Evolutionary conservation across 768 basidiomycete genomes (phyloP).

Genomic region (Suillus bovinus): DNA sequence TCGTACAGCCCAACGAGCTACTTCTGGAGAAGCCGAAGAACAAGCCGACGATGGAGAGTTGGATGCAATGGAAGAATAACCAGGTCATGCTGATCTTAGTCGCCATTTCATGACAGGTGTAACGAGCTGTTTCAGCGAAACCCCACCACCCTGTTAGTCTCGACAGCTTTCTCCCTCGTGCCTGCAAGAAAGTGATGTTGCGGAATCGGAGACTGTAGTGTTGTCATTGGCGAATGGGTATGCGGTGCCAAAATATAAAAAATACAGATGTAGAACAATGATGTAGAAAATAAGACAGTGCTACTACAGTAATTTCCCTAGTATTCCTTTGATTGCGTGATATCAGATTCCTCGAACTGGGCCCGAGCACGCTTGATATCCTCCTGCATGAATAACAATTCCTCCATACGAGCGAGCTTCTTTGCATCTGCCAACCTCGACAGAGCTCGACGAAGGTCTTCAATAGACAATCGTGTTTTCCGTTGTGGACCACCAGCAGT

Average conservation of each 20-base stretch:
- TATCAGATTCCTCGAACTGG: conserved; percentile 66
- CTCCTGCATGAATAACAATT: conserved; percentile 90
- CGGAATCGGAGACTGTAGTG: background rate
- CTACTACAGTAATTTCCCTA: conserved; percentile 21
- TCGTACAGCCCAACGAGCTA: conserved; percentile 37
- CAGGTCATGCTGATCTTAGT: too few relatives aligned
- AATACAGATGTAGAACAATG: conserved; percentile 11
- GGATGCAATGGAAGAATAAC: conserved; percentile 71
- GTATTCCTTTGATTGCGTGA: conserved; percentile 47
- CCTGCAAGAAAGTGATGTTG: background rate
- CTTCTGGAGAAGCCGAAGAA: conserved; percentile 28
- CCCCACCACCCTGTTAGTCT: background rate
- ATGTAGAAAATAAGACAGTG: conserved; percentile 12
- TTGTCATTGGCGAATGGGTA: background rate
- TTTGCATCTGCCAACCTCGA: conserved; percentile 88
- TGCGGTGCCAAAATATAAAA: background rate
- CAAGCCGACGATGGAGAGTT: conserved; percentile 38
- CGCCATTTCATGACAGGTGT: conserved; percentile 2
- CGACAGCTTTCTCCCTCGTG: background rate
- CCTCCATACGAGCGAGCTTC: conserved; percentile 91
- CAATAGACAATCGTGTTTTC: conserved; percentile 78
- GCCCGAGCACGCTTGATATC: conserved; percentile 88
- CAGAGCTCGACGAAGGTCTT: conserved; percentile 79
- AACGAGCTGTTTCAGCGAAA: background rate
- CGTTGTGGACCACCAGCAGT: conserved; percentile 68